Base-by-base conservation (phyloP, 208 protist species). In the Leptomonas pyrrhocoris region DNA sequence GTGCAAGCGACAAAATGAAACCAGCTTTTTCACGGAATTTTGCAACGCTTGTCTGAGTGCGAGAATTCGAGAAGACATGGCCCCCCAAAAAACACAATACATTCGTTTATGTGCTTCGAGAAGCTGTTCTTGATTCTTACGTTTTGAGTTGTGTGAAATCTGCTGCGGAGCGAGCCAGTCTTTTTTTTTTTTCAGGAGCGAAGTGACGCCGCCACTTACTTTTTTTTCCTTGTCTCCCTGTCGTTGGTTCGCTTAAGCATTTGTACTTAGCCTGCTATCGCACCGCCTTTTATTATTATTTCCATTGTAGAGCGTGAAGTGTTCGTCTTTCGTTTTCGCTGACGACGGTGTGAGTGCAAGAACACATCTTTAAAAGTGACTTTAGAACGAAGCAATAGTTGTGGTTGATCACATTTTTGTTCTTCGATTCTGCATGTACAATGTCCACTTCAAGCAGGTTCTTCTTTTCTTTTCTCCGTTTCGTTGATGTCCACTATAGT, bases 131-230 rank as follows among this genome's bases (percentile, higher is more conserved):
- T 51, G 27, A 34, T 60, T 28, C 34, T 50, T 74, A 62, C n/a
- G 9, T 63, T 51, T 68, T 55, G 36, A 16, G 19, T 66, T 61
- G 58, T 66, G 46, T 74, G 31, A 57, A 25, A 18, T 60, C 50
- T 60, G 31, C 28, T 43, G 19, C 58, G 4, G 34, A 27, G 19
- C 49, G 4, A 34, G 27, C 43, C 23, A 21, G 49, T 42, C 31
- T 23, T 8, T 23, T 58, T 23, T 58, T 60, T 21, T 28, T 48
- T 60, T 27, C 27, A 30, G 5, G 11, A 19, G 18, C 43, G 43
- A 48, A 12, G 43, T 48, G 43, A n/a, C 16, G 43, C 4, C 18
- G 9, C 0, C 30, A 4, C 7, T 49, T 7, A 19, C 21, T 46
- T 25, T 57, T 49, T 28, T 45, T n/a, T n/a, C 36, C 13, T 30